These are phyloP conservation scores for Ophiostoma ulmi DNA, from an alignment of 2,329 filamentous ascomycete species.

Conservation along the genomic window DNA sequence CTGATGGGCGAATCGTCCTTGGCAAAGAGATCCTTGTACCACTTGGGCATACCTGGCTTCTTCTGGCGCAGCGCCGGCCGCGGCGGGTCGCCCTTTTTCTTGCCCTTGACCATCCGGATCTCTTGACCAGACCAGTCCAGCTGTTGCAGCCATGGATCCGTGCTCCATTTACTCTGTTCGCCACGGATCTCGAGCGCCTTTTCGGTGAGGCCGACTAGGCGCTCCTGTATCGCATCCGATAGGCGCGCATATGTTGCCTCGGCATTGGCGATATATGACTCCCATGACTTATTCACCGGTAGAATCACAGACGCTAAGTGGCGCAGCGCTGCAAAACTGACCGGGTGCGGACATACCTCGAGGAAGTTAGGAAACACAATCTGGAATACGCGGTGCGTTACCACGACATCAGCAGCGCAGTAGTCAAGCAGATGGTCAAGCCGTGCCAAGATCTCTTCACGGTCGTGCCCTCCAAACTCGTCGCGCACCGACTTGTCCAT, in stretches of 20 bases:
- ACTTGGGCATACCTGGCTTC: conserved; percentile 87
- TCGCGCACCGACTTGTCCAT: conserved; percentile 87
- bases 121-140: conserved; percentile 95
- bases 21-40: conserved; percentile 88
- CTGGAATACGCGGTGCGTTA: conserved; percentile 91
- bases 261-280: conserved; percentile 74
- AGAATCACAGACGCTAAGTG: conserved; percentile 92
- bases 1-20: conserved; percentile 64
- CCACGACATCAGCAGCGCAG: conserved; percentile 86
- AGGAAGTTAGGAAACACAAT: conserved; percentile 89
- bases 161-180: conserved; percentile 61
- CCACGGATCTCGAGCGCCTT: conserved; percentile 71
- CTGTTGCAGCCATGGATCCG: conserved; percentile 87
- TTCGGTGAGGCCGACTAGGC: conserved; percentile 67
- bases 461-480: conserved; percentile 77
- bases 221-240: conserved; percentile 69
- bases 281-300: conserved; percentile 83
- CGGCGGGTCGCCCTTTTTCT: conserved; percentile 76
- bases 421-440: conserved; percentile 85
- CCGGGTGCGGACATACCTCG: conserved; percentile 86
- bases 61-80: conserved; percentile 79
- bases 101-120: conserved; percentile 83
- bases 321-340: conserved; percentile 89
- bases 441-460: conserved; percentile 62
- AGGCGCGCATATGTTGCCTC: conserved; percentile 78